Base-by-base conservation (phyloP, 2,329 filamentous ascomycete genomes). In the Mycocentrospora acerina region DNA sequence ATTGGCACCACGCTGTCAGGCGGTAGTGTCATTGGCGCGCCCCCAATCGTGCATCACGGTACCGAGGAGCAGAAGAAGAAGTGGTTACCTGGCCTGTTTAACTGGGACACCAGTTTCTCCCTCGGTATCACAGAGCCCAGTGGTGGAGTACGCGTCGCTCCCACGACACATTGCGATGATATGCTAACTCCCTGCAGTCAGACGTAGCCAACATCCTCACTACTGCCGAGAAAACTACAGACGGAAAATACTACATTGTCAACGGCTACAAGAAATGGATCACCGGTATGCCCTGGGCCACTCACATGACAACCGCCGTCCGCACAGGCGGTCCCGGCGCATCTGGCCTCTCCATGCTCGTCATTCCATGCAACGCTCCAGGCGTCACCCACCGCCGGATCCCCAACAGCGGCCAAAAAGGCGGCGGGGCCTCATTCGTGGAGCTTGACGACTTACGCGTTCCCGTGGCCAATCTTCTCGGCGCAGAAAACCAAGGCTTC, bases 191-290 rank as follows among this genome's bases (percentile, higher is more conserved):
- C 14, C 2, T 7, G 17, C 24, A 64, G 55, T 83, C 80, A 1
- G 83, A 86, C 54, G 81, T 86, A 3, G 81, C 80, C 1, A 78
- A 77, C 46, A 75, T 86, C 29, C 71, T 72, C 35, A 84, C 82
- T 3, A 83, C 78, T 0, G 83, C 83, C 0, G 77, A 77, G 52
- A 88, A 89, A 72, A 88, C 85, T 0, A 69, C 81, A 1, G 86
- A 90, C 59, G 86, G 86, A 31, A 83, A 85, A 63, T 77, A 83
- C 68, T 86, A 83, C 51, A 55, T 83, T 24, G 79, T 85, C n/a
- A 83, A 82, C 40, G 82, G 82, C 0, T 74, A 75, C 34, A 85
- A 86, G 70, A 83, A 83, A 59, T 83, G 81, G 80, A 85, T 86
- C 48, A 84, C 82, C 1, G 80, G 80, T 31, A 77, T 72, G 11